Evolutionary conservation across 2,329 filamentous ascomycete species (phyloP), one percentile per base, ranked within the genome.

Genomic region (Stagonosporopsis vannaccii): DNA sequence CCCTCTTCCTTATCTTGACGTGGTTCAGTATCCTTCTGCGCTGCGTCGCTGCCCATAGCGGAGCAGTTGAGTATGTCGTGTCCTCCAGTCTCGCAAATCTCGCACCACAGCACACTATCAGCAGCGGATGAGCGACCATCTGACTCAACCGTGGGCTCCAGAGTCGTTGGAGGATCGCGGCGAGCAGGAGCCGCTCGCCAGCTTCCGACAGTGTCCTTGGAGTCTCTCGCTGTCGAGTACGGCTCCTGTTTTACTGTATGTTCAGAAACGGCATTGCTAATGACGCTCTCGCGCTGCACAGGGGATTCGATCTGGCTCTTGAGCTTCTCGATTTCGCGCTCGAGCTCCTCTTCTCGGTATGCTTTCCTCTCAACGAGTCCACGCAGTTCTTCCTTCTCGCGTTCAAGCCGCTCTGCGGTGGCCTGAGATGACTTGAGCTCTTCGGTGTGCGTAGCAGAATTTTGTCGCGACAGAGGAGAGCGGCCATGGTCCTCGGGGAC

Each of bases 41-140:
- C 49, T 2, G 57, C 56, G 84, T 87, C 75, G 91, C 65, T 65
- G 25, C 69, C 94, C 88, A 97, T 95, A 75, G 92, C 94, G 49
- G 90, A 92, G 82, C 94, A 98, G 20, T 91, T 96, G 53, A 98
- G 81, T 58, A 98, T 97, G 69, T 98, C 94, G 72, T 98, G 94
- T 15, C 94, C 93, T 42, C 86, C 84, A 30, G 90, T 91, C 79
- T 97, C 93, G 78, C 94, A 98, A 60, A 98, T 95, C 78, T 98
- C 95, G 77, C 94, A 98, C 90, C 91, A 96, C 60, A 93, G 83
- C 83, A 70, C 58, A 57, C 87, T 90, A 67, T 83, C 87, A 72
- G 92, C 90, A 35, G 89, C 91, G 13, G 73, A 75, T 5, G 73
- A 76, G 30, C 69, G 72, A 13, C 83, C 81, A 65, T 90, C 89